phyloP scores from a whole-genome alignment of 2,329 filamentous ascomycete genomes.

The Cladosporium sp. region DNA sequence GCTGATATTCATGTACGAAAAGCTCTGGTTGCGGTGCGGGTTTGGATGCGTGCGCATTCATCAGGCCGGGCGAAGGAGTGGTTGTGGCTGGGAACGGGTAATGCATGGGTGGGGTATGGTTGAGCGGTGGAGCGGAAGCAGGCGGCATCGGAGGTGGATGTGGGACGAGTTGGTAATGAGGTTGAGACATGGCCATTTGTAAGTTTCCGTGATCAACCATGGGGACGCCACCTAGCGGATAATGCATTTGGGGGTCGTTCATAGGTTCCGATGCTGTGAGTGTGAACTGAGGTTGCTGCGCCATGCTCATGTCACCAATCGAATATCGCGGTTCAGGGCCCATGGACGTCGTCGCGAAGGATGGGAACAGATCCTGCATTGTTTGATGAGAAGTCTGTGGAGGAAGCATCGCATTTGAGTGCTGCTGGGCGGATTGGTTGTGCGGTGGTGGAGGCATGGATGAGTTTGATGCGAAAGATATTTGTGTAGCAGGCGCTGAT shows the following conservation, averaged over 20 bases:
- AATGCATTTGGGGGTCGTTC: conserved; percentile 1
- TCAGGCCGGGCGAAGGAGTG: conserved; percentile 15
- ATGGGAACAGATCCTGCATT: conserved; percentile 16
- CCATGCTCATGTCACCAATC: conserved; percentile 13
- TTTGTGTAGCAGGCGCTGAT: conserved; percentile 47
- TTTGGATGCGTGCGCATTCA: conserved; percentile 27
- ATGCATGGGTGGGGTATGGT: conserved; percentile 14
- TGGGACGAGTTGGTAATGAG: conserved; percentile 9
- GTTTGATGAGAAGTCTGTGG: conserved; percentile 15
- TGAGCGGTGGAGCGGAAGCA: conserved; percentile 14
- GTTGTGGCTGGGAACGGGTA: conserved; percentile 21
- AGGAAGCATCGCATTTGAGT: conserved; percentile 14
- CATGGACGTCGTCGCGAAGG: conserved; percentile 10
- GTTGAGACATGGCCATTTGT: conserved; percentile 16
- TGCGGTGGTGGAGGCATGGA: conserved; percentile 26
- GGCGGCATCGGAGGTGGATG: conserved; percentile 2
- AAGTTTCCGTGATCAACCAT: conserved; percentile 18
- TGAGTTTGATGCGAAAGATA: conserved; percentile 36
- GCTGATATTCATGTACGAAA: conserved; percentile 45
- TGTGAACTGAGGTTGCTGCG: conserved; percentile 8
- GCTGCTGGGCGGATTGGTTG: conserved; percentile 15
- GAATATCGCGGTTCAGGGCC: conserved; percentile 16
- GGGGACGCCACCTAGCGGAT: conserved; percentile 16
- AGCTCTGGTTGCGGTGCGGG: conserved; percentile 32
- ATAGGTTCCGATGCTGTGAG: conserved; percentile 4